Evolutionary conservation across 176 grass and related monocot species (phyloP).

Genomic region (Oryza punctata): DNA sequence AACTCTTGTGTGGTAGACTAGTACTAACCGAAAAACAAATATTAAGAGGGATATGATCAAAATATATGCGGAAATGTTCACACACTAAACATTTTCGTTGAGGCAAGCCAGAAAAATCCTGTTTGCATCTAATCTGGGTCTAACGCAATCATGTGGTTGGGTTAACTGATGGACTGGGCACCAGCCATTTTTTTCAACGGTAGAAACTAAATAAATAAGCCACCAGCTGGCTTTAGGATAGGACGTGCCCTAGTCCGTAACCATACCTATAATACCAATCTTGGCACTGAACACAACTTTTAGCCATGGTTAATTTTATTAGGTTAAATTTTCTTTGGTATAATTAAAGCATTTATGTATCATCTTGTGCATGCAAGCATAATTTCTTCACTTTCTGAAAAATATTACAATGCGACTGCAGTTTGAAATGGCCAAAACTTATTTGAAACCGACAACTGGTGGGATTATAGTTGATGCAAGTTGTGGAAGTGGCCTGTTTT

Average conservation of each 20-base stretch:
- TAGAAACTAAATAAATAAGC: neutral
- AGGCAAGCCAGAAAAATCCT: neutral
- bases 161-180: neutral
- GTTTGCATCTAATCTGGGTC: neutral
- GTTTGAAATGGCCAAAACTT: slow-evolving; percentile 84
- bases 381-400: neutral
- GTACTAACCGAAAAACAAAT: no score
- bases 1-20: neutral
- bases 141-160: neutral
- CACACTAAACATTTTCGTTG: neutral
- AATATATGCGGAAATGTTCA: neutral
- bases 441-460: slow-evolving; percentile 64
- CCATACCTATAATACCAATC: neutral
- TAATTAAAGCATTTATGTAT: slow-evolving; percentile 8
- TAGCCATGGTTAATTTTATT: neutral
- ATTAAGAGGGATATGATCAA: no score
- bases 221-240: neutral
- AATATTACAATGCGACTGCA: slow-evolving; percentile 39
- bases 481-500: slow-evolving; percentile 94
- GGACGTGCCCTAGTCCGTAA: neutral
- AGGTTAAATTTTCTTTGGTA: neutral
- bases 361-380: slow-evolving; percentile 15
- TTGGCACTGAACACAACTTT: neutral
- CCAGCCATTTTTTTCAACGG: neutral
- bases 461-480: slow-evolving; percentile 90